Evolutionary conservation across 768 basidiomycete species (phyloP), one percentile per base, ranked within the genome.

Genomic region (Suillus subaureus): DNA sequence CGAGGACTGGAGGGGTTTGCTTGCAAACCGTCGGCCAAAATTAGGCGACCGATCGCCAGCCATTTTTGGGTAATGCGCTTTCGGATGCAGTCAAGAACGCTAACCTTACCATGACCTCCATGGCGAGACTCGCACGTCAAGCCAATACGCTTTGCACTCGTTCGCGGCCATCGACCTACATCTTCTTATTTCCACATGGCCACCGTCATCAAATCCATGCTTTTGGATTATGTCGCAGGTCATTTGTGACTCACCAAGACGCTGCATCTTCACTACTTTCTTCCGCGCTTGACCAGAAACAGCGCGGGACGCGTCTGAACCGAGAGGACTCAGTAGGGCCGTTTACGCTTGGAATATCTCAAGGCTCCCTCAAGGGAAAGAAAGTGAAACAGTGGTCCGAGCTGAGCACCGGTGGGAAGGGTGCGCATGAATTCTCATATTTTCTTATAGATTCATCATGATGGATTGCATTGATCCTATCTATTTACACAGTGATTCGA

Each of bases 361-460:
- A 85, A 61, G 81, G 84, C 6, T 78, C 88, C 4, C 73, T 85
- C 43, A 81, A 79, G 58, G 84, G 83, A 31, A 84, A 86, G 70
- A 86, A 84, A 61, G 77, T 83, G 15, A 88, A 87, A 74, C 90
- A 88, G 72, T 95, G 93, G 93, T 89, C 89, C 35, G 90, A 95
- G 72, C 78, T 95, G 61, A 90, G 84, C 71, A 81, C 87, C 9
- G 80, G 87, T 56, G 93, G 92, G 57, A 95, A 95, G 84, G 87
- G 94, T 89, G 72, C 66, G 78, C 73, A 43, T 42, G 60, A 35
- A 26, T 58, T 58, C 28, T 15, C 23, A 21, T n/a, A 39, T 61
- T 61, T 56, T 31, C 37, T 63, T 15, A 23, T 18, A n/a, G 37
- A 33, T 28, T 7, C 7, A 67, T 39, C 18, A 40, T 62, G 21